Percentiles rank a stretch among this genome's conserved stretches.
Evolutionary conservation across 768 basidiomycete species (phyloP).

Genomic region (Pseudohyphozyma bogoriensis): DNA sequence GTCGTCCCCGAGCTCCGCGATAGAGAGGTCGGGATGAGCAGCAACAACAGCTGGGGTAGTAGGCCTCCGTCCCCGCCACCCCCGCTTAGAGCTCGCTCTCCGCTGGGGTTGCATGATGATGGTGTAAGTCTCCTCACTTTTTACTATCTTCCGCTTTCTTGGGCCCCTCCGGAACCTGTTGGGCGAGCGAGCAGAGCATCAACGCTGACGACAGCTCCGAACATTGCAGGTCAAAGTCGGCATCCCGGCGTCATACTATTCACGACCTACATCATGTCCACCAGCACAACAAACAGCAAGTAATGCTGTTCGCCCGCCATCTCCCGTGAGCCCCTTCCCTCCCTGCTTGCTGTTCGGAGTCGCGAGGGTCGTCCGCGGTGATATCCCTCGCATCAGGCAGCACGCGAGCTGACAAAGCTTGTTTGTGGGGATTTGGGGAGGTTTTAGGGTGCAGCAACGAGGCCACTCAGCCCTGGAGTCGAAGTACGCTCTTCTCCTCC

Average conservation of each 20-base stretch:
- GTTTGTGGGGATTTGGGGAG: too few relatives aligned
- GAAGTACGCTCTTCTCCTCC: not conserved
- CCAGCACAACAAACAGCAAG: not conserved
- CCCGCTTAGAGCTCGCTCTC: not conserved
- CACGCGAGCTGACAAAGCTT: too few relatives aligned
- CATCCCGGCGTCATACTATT: too few relatives aligned
- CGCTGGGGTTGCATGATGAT: not conserved
- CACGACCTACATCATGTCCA: too few relatives aligned
- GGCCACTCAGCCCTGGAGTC: not conserved
- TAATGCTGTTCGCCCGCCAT: not conserved
- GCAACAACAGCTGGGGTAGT: too few relatives aligned
- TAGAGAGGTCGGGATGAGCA: too few relatives aligned
- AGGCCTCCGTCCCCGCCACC: not conserved
- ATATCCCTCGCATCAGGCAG: not conserved
- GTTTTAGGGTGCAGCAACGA: not conserved
- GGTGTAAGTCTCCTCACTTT: not conserved
- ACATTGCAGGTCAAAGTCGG: too few relatives aligned
- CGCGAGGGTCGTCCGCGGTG: not conserved
- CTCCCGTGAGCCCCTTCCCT: constrained; percentile 2
- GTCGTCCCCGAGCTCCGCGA: too few relatives aligned
- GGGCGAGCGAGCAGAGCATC: not conserved
- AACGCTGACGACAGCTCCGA: too few relatives aligned
- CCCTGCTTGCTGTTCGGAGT: too few relatives aligned
- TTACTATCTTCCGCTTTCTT: not conserved
- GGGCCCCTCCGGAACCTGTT: not conserved